Conservation (phyloP, 352 stramenopile genomes). For the Phytophthora vignae region DNA sequence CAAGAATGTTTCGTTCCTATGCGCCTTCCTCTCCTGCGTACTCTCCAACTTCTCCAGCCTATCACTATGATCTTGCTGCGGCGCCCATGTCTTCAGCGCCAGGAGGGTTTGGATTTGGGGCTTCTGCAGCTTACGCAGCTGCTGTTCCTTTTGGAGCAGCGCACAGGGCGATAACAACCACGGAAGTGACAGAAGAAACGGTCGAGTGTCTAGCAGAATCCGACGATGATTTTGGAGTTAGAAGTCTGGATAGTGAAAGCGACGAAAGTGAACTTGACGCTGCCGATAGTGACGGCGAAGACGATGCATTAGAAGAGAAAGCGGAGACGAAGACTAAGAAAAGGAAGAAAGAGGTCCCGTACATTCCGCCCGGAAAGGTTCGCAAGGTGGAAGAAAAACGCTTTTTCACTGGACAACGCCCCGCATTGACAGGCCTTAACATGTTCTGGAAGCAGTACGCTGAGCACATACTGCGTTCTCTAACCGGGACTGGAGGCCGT, state of each 20-base stretch:
- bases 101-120: background rate
- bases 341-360: constrained; percentile 34
- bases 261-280: constrained; percentile 21
- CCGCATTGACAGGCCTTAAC: constrained; percentile 48
- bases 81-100: background rate
- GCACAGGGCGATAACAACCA: background rate
- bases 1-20: constrained; percentile 1
- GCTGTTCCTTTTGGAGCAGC: background rate
- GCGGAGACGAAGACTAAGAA: constrained; percentile 20
- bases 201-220: background rate
- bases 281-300: constrained; percentile 11
- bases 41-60: background rate
- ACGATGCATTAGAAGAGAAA: constrained; percentile 14
- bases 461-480: constrained; percentile 32
- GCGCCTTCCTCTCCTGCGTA: background rate
- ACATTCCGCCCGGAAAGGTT: constrained; percentile 56
- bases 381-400: constrained; percentile 54
- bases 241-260: constrained; percentile 35
- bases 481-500: background rate
- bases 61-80: background rate
- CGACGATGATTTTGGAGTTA: constrained; percentile 28
- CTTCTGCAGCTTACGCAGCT: background rate
- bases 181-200: background rate
- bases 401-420: constrained; percentile 39
- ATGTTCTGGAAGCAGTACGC: constrained; percentile 76